Evolutionary conservation across 2,329 filamentous ascomycete species (phyloP), one percentile per base, ranked within the genome.

Genomic region (Monosporascus sp.): DNA sequence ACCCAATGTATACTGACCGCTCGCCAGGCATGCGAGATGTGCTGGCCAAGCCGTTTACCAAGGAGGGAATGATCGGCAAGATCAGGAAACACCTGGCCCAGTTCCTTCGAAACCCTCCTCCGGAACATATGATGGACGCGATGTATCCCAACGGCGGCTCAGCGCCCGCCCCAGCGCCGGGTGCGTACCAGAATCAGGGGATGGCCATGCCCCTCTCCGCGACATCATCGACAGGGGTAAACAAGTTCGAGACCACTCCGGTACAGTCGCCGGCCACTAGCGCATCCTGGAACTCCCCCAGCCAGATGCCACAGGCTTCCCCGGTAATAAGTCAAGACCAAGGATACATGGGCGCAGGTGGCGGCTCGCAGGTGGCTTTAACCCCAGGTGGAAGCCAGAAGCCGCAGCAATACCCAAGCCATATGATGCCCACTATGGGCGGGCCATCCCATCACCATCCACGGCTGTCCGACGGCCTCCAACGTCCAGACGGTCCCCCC

Each of bases 21-120:
- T 50, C 31, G 22, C 7, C 62, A 96, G 92, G 93, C 44, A 97
- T 99, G 92, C 95, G 96, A 66, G 94, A 96, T 66, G 93, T 99
- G 18, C 76, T 99, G 55, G 93, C 94, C 0, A 99, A 99, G 68
- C 94, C 94, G 0, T 99, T 99, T 69, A 99, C 94, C 5, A 87
- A 88, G 63, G 88, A 91, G 61, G 89, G 88, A 40, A 89, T 94
- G 76, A 79, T 90, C 52, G 85, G 87, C 60, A 88, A 96, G 73
- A 79, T 99, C 31, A 89, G 94, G 70, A 95, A 93, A 66, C 91
- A 97, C 67, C 78, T 97, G 49, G 80, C 84, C n/a, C 87, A 91
- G 67, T 78, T 96, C 56, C 86, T 95, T 66, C 91, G 90, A 65
- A 81, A 84, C 54, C 79, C 80, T 4, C 73, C 77, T 3, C 65